Conservation (phyloP, 345 rosid genomes). For the Eucalyptus microcorys region DNA sequence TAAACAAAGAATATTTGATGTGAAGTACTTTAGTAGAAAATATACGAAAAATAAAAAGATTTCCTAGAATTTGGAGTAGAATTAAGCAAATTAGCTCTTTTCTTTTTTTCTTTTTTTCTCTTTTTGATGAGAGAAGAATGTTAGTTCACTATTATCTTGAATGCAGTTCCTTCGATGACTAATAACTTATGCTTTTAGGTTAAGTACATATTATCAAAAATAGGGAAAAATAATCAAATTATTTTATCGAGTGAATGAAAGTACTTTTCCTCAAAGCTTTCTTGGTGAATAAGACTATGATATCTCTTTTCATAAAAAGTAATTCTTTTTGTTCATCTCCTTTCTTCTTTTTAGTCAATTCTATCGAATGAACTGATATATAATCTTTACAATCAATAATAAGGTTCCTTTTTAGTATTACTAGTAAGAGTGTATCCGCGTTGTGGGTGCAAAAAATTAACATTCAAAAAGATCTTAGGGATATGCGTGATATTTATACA, state of each 20-base stretch:
- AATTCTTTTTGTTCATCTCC: background rate
- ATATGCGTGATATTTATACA: no score
- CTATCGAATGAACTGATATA: background rate
- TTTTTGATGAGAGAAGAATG: background rate
- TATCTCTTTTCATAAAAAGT: background rate
- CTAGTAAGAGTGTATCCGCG: background rate
- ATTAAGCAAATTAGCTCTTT: background rate
- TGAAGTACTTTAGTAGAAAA: no score
- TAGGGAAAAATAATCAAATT: background rate
- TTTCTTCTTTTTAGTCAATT: background rate
- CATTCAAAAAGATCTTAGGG: no score
- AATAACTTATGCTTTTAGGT: background rate
- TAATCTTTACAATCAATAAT: background rate
- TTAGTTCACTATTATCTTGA: background rate
- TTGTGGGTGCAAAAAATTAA: background rate
- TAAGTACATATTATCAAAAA: background rate
- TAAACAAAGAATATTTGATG: no score
- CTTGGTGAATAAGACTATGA: background rate
- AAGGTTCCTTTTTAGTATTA: background rate
- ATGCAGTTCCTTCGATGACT: background rate
- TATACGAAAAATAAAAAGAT: background rate
- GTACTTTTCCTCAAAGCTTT: background rate
- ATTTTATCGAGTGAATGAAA: background rate
- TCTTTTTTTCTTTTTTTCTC: no score
- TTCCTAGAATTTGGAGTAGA: background rate